Conservation (phyloP, 129 eudicot genomes). For the Lactuca sativa region DNA sequence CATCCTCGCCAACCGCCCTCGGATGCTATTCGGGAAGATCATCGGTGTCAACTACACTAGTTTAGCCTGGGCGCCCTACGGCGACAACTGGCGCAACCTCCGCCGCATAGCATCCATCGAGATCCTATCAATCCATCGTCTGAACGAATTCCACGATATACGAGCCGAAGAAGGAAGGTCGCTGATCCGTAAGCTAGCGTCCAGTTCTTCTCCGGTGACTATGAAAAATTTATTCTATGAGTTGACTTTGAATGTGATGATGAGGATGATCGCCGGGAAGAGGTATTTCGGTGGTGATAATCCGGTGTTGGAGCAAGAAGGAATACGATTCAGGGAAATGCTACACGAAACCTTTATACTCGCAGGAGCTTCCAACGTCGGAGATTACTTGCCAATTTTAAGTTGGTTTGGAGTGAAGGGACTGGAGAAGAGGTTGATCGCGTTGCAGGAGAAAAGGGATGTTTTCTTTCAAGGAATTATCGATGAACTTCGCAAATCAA, state of each 20-base stretch:
- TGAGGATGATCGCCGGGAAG: slow-evolving; percentile 38
- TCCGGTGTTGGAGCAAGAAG: slow-evolving; percentile 22
- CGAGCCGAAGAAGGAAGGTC: slow-evolving; percentile 28
- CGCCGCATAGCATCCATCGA: slow-evolving; percentile 44
- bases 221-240: slow-evolving; percentile 42
- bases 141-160: slow-evolving; percentile 33
- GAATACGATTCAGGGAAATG: slow-evolving; percentile 24
- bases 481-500: slow-evolving; percentile 25
- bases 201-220: slow-evolving; percentile 11
- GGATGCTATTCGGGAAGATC: slow-evolving; percentile 44
- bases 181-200: slow-evolving; percentile 12
- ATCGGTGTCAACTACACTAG: slow-evolving; percentile 51
- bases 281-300: slow-evolving; percentile 34
- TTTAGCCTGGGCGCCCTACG: slow-evolving; percentile 51
- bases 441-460: slow-evolving; percentile 25
- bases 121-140: slow-evolving; percentile 40
- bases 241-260: slow-evolving; percentile 39
- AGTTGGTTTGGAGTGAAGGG: slow-evolving; percentile 29
- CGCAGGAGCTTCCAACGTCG: slow-evolving; percentile 17
- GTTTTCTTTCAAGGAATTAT: slow-evolving; percentile 40
- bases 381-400: slow-evolving; percentile 40
- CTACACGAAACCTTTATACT: slow-evolving; percentile 14
- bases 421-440: slow-evolving; percentile 32
- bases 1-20: slow-evolving; percentile 64
- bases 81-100: slow-evolving; percentile 61